Evolutionary conservation across 805 yeast genomes (phyloP).

Genomic region (Pichia heedii): DNA sequence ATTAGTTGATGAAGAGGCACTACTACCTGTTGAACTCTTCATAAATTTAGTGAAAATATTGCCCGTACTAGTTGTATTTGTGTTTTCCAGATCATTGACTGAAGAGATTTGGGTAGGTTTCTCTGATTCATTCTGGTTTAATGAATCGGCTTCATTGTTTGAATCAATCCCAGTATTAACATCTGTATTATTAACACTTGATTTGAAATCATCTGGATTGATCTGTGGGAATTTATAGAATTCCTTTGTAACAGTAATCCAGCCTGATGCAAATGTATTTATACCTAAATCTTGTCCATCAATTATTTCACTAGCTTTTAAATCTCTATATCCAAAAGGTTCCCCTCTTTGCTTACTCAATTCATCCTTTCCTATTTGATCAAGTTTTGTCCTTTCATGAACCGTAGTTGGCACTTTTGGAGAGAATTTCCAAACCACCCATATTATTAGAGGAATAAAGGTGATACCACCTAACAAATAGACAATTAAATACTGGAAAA

Average conservation of each 20-base stretch:
- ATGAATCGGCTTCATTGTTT: not conserved
- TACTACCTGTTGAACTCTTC: not conserved
- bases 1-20: not conserved
- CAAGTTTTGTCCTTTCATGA: slow-evolving; percentile 8
- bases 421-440: slow-evolving; percentile 33
- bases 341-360: slow-evolving; percentile 17
- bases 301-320: slow-evolving; percentile 58
- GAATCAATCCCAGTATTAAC: not conserved
- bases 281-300: slow-evolving; percentile 55
- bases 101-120: not conserved
- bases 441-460: slow-evolving; percentile 51
- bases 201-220: slow-evolving; percentile 20
- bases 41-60: slow-evolving; percentile 1
- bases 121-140: not conserved
- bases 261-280: slow-evolving; percentile 57
- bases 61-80: not conserved
- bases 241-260: slow-evolving; percentile 80
- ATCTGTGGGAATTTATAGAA: slow-evolving; percentile 46
- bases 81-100: not conserved
- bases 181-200: slow-evolving; percentile 3
- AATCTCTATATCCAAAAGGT: slow-evolving; percentile 21
- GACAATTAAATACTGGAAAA: not conserved
- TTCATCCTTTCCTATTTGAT: slow-evolving; percentile 20
- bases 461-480: slow-evolving; percentile 75
- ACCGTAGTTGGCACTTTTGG: slow-evolving; percentile 25